These are phyloP conservation scores for Fusarium domesticum DNA, from an alignment of 2,329 filamentous ascomycete species.

Conservation along the genomic window DNA sequence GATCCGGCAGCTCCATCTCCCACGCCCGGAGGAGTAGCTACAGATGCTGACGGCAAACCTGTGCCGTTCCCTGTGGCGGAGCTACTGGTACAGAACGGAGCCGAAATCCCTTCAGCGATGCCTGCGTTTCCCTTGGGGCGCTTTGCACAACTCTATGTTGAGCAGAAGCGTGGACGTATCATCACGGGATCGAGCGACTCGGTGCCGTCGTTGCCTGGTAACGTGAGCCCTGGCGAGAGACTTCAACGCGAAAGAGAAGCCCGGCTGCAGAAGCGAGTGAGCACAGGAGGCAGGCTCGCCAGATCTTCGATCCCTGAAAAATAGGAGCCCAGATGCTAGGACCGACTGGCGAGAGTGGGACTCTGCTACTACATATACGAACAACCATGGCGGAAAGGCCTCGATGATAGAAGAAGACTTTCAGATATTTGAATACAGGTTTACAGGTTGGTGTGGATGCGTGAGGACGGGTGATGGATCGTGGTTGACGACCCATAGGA, in stretches of 20 bases:
- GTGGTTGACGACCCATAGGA: background rate
- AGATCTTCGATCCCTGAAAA: conserved; percentile 62
- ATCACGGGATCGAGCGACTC: conserved; percentile 53
- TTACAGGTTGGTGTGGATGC: background rate
- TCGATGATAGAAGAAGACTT: conserved; percentile 4
- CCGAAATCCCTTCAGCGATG: conserved; percentile 72
- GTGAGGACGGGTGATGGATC: background rate
- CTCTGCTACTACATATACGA: conserved; percentile 38
- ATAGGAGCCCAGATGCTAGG: conserved; percentile 47
- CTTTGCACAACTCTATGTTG: conserved; percentile 78
- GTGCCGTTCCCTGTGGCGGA: conserved; percentile 86
- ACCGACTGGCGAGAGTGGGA: conserved; percentile 38
- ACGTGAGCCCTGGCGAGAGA: conserved; percentile 44
- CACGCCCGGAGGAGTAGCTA: conserved; percentile 41
- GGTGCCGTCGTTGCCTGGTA: conserved; percentile 57
- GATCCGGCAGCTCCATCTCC: conserved; percentile 77
- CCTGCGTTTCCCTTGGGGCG: conserved; percentile 81
- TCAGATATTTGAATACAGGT: background rate
- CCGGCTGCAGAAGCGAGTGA: conserved; percentile 74
- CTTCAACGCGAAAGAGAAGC: conserved; percentile 62
- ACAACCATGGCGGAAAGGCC: conserved; percentile 26
- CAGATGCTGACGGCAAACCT: conserved; percentile 48
- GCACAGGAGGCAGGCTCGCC: conserved; percentile 70
- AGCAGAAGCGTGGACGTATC: conserved; percentile 63
- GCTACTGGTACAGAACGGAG: conserved; percentile 88